Base-by-base conservation (phyloP, 768 basidiomycete species). In the Phylloporus sp. region DNA sequence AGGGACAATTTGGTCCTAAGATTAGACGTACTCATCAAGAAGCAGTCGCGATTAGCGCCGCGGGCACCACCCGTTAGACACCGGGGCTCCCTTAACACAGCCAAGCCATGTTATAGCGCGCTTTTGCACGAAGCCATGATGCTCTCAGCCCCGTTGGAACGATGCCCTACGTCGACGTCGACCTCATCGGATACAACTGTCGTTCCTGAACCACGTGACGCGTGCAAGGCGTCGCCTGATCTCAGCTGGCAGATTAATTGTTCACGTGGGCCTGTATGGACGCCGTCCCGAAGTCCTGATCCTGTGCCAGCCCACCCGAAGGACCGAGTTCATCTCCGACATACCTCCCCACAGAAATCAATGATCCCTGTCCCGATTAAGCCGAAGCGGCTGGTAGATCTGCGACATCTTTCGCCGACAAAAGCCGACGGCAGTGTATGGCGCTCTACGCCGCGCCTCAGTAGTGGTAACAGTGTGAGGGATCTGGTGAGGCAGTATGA, bases 401-500 rank as follows among this genome's bases (percentile, higher is more conserved):
- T 88, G 32, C 67, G 73, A 22, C 69, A 63, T 35, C 50, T 51
- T 20, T 70, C 68, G 22, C 77, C 80, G 45, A 74, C 71, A 22
- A 70, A 76, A 13, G 65, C 73, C 7, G 69, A 73, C 15, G 65
- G 68, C 3, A 61, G 61, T 16, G 55, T 59, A 2, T 56, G 64
- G 22, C 65, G 71, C 41, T 72, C 71, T 26, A 11, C 46, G 10
- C 22, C 44, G n/a, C 70, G 87, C 51, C 72, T 82, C 60, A 82
- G 79, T 52, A 87, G 88, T 59, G 80, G 79, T 13, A 75, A 77
- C 45, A 88, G 86, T 59, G 88, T 91, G 51, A 87, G 78, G 67
- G 87, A 90, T 46, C 64, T 91, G 48, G 80, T 89, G 46, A 75
- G 69, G 63, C 77, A 72, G 27, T 91, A 82, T 59, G 86, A 90